Base-by-base conservation (phyloP, 768 basidiomycete genomes). In the Russula foetens region DNA sequence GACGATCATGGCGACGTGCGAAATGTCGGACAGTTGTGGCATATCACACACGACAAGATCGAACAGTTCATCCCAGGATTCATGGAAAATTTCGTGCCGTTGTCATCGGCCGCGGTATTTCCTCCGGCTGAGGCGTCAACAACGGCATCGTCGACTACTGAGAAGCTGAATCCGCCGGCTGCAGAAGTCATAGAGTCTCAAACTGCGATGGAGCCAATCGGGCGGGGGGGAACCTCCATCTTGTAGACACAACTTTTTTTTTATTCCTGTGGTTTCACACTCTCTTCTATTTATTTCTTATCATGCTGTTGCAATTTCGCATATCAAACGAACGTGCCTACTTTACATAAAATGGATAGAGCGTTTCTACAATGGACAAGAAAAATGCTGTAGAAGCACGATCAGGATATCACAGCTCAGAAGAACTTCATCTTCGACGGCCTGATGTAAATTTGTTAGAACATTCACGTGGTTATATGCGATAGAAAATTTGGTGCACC, bases 41-140 rank as follows among this genome's bases (percentile, higher is more conserved):
- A 80, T 14, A 82, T 85, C 26, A 95, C 94, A 2, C 83, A 87
- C 59, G 89, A 92, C 65, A 80, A 92, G 63, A 83, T 98, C 67
- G 93, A 96, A 66, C 82, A 86, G 43, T 94, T 98, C 76, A 75
- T 98, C 58, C 96, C 96, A 17, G 90, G 92, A 21, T 95, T 98
- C 74, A 74, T 98, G 63, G 75, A 77, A 19, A 85, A 88, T 48
- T 79, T 91, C 29, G 79, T 92, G 63, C 78, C 84, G 9, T 67
- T 70, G 24, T 71, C 79, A 2, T 67, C 71, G 19, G 66, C n/a
- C n/a, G n/a, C 65, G 21, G 62, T 43, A 4, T 6, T 63, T 0
- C 55, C 60, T 8, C 53, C 68, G n/a, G 33, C 23, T 3, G 51
- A 51, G 28, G 15, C 38, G 49, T 35, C 48, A 50, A 35, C 33